Base-by-base conservation (phyloP, 345 rosid genomes). In the Eucalyptus marginata region DNA sequence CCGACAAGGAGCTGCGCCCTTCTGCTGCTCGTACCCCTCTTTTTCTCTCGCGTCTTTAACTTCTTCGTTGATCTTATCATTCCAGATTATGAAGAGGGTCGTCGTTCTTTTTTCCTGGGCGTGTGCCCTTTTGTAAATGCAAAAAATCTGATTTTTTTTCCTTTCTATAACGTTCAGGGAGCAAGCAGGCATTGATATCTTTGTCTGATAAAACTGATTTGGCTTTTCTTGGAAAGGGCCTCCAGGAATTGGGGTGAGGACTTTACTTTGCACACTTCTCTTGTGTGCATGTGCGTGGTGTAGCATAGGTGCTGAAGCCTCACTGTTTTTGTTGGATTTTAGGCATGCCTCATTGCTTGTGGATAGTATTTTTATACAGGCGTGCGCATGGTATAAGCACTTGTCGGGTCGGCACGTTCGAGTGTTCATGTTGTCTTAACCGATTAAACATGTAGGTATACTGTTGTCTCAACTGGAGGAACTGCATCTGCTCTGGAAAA, bases 391-490 rank as follows among this genome's bases (percentile, higher is more conserved):
- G 22, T 2, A 36, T 10, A 10, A 71, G 83, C 3, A 71, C 27
- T 71, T 33, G 46, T 71, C 0, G 1, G 2, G 46, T 71, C 27
- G 3, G 83, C 47, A 10, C 27, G 3, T 36, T 17, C 27, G 0
- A 71, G 83, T 71, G 81, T 71, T 71, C 83, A 36, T 20, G 5
- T 9, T 71, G 47, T 71, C 83, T 18, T 36, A 36, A 36, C 47
- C 44, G 1, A 71, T 36, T 5, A 71, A 71, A 71, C 46, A 36
- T 2, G 49, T 47, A 97, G 99, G 90, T 98, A 95, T 93, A 95
- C 96, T 31, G 94, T 97, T 89, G 97, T 98, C 89, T 98, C 99
- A 17, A 98, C 99, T 18, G 99, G 99, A 90, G 99, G 99, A 92
- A 97, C 99, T 15, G 96, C 99, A 33, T 92, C 98, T 89, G 90